These are phyloP conservation scores for Salix udensis DNA, from an alignment of 345 rosid genomes.

Conservation along the genomic window DNA sequence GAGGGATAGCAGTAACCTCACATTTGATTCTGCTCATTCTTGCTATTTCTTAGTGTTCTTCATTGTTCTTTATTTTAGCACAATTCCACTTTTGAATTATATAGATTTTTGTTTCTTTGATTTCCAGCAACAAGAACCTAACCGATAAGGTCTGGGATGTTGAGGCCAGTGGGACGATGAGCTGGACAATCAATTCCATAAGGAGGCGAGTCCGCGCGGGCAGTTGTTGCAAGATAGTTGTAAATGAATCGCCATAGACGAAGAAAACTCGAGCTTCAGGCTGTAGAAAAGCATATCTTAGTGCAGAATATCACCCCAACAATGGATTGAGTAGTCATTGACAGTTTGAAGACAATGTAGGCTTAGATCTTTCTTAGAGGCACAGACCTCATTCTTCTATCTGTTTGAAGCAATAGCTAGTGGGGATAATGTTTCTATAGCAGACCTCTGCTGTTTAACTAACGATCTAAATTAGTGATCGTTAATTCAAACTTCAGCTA, in stretches of 20 bases:
- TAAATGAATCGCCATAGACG: constrained; percentile 77
- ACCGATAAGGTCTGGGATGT: constrained; percentile 73
- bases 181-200: constrained; percentile 73
- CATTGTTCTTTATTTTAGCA: too few relatives aligned
- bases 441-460: too few relatives aligned
- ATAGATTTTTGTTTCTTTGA: too few relatives aligned
- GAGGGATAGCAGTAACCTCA: too few relatives aligned
- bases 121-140: too few relatives aligned
- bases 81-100: too few relatives aligned
- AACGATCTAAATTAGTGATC: too few relatives aligned
- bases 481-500: too few relatives aligned
- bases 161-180: constrained; percentile 50
- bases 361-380: neutral
- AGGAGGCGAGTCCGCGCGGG: constrained; percentile 70
- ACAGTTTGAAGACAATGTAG: neutral
- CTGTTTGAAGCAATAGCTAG: too few relatives aligned
- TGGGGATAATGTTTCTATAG: too few relatives aligned
- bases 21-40: too few relatives aligned
- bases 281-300: constrained; percentile 21
- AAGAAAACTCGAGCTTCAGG: constrained; percentile 58
- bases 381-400: neutral
- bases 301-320: constrained; percentile 7
- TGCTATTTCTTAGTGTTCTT: too few relatives aligned
- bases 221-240: constrained; percentile 59
- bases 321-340: constrained; percentile 17